phyloP scores from a whole-genome alignment of 179 eudicot species.

The Spergularia azorica region DNA sequence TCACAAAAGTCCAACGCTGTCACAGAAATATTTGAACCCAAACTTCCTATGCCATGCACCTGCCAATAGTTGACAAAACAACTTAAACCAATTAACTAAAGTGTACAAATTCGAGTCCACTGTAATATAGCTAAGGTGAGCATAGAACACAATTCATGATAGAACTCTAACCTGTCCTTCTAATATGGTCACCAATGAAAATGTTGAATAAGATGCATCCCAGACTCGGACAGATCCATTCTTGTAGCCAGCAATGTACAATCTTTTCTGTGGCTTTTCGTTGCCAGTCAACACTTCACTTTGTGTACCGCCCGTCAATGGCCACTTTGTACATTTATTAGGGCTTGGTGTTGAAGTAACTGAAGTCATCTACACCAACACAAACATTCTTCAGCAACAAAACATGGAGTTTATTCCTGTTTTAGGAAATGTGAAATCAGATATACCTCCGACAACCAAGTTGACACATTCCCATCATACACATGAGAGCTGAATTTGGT shows the following conservation, averaged over 20 bases:
- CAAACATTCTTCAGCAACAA: slow-evolving; percentile 6
- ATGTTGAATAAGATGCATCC: slow-evolving; percentile 66
- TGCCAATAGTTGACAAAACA: slow-evolving; percentile 31
- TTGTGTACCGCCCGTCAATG: slow-evolving; percentile 63
- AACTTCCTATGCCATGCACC: slow-evolving; percentile 49
- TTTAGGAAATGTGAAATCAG: slow-evolving; percentile 10
- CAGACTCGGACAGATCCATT: slow-evolving; percentile 82
- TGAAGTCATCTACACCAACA: slow-evolving; percentile 43
- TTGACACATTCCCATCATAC: slow-evolving; percentile 36
- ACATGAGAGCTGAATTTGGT: slow-evolving; percentile 48
- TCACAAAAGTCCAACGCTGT: slow-evolving; percentile 58
- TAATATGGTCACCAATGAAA: slow-evolving; percentile 46
- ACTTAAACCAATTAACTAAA: slow-evolving; percentile 11
- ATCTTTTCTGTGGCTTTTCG: slow-evolving; percentile 35
- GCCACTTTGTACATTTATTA: slow-evolving; percentile 44
- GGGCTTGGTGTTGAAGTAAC: slow-evolving; percentile 29
- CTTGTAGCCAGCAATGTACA: slow-evolving; percentile 62
- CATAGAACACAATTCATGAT: neutral
- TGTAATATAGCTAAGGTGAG: slow-evolving; percentile 2
- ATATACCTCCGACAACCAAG: slow-evolving; percentile 49
- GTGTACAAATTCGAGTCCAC: neutral
- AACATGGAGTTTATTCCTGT: neutral
- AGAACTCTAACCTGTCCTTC: slow-evolving; percentile 58
- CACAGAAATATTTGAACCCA: slow-evolving; percentile 51
- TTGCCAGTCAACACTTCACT: slow-evolving; percentile 35